Base-by-base conservation (phyloP, 208 protist species). In the Acanthamoeba healyi region DNA sequence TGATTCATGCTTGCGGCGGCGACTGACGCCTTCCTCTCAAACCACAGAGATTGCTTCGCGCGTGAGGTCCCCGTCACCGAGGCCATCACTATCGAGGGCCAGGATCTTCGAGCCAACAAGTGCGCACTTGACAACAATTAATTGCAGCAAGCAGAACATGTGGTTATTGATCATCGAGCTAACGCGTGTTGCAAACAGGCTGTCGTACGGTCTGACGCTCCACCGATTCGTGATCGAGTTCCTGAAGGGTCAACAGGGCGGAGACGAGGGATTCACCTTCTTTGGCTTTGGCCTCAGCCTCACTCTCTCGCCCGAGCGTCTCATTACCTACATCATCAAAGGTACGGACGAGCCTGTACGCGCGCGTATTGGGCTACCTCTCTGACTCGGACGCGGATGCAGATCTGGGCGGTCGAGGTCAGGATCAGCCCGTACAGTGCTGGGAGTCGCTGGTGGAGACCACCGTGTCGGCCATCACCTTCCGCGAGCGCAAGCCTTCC, bases 141-240 rank as follows among this genome's bases (percentile, higher is more conserved):
- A 36, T 74, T 34, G 10, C n/a, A 6, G 10, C 26, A 19, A 12
- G 15, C 14, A 29, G 24, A n/a, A 32, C 42, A 84, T 51, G 17
- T 54, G 9, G 7, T 51, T 54, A 10, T 84, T 51, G 19, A 72
- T 32, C 5, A 67, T 26, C 29, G 44, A 49, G 9, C 4, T 49
- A 12, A 49, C 44, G 44, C 4, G 22, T 74, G 4, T 5, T 34
- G 15, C 36, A 74, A 42, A 2, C 36, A 84, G 74, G 42, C 42
- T 84, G 38, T 54, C 40, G 32, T 84, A 84, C 42, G 74, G 74
- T 34, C 36, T 84, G 36, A 84, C 74, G 38, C 74, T 84, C 24
- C 74, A 84, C 74, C 74, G 74, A 84, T 84, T 84, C 42, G 74
- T 84, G n/a, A 84, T 84, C 42, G 74, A 84, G 74, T 54, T 84